These are phyloP conservation scores for Didymellaceae sp. DNA, from an alignment of 2,329 filamentous ascomycete genomes.

Conservation along the genomic window DNA sequence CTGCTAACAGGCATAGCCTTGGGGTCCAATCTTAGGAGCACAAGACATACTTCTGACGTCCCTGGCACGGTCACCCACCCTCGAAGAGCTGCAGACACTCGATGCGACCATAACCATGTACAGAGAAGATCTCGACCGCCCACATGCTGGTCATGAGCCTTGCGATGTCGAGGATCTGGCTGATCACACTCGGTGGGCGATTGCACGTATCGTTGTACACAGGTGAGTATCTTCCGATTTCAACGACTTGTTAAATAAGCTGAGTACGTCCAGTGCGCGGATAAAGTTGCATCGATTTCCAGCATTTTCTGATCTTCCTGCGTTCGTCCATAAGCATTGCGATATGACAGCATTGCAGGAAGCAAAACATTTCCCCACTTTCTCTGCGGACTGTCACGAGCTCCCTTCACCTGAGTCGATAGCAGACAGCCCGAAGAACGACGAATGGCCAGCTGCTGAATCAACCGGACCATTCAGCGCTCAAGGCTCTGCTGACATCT, in stretches of 20 bases:
- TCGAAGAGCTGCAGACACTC: conserved; percentile 1
- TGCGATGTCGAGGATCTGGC: conserved; percentile 2
- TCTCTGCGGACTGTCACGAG: neutral
- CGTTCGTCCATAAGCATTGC: conserved; percentile 15
- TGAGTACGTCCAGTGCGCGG: conserved; percentile 2
- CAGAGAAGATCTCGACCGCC: conserved; percentile 5
- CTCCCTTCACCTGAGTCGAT: conserved; percentile 11
- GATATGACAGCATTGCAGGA: conserved; percentile 11
- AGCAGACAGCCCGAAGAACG: conserved; percentile 2
- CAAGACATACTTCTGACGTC: conserved; percentile 7
- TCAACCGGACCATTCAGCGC: neutral
- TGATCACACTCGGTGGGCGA: conserved; percentile 10
- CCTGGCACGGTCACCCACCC: neutral
- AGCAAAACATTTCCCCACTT: conserved; percentile 3
- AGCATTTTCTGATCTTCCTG: conserved; percentile 14
- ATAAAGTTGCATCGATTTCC: conserved; percentile 11
- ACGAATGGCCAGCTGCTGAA: conserved; percentile 1
- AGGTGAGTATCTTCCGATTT: neutral
- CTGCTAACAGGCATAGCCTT: conserved; percentile 2
- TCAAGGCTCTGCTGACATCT: conserved; percentile 7
- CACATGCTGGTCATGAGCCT: neutral
- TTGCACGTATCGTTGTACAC: conserved; percentile 12
- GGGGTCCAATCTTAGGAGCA: neutral
- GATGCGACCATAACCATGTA: neutral
- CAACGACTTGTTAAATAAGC: neutral